These are phyloP conservation scores for Rubroboletus pulcherrimus DNA, from an alignment of 768 basidiomycete genomes.

Conservation along the genomic window DNA sequence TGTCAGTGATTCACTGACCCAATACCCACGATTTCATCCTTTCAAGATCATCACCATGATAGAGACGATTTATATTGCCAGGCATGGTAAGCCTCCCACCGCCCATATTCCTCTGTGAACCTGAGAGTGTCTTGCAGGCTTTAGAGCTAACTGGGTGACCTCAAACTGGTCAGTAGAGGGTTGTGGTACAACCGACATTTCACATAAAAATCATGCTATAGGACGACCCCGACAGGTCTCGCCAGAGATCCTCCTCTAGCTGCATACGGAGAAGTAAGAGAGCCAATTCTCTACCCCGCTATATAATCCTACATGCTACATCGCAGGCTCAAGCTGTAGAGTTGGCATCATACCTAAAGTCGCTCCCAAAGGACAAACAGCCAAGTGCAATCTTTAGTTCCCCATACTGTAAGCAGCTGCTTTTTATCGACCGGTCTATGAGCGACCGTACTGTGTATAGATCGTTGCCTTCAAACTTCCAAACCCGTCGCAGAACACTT, in stretches of 20 bases:
- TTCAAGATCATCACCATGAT: conserved; percentile 24
- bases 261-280: conserved; percentile 59
- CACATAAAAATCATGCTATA: conserved; percentile 25
- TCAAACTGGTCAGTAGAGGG: conserved; percentile 50
- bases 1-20: neutral
- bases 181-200: neutral
- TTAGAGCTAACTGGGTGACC: conserved; percentile 70
- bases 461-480: conserved; percentile 84
- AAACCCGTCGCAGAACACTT: conserved; percentile 60
- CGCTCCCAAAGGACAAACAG: conserved; percentile 58
- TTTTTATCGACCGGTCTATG: neutral
- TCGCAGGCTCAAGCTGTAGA: conserved; percentile 68
- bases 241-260: conserved; percentile 73
- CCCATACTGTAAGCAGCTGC: conserved; percentile 60
- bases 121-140: conserved; percentile 45
- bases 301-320: neutral
- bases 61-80: conserved; percentile 40
- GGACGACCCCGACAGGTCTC: conserved; percentile 64
- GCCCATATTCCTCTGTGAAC: neutral
- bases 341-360: conserved; percentile 58
- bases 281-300: neutral
- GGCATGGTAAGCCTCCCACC: conserved; percentile 33
- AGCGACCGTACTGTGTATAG: conserved; percentile 32
- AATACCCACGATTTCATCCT: neutral
- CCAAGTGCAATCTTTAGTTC: conserved; percentile 83